Conservation (phyloP, 1,284 basidiomycete species). For the Inonotus hispidus region DNA sequence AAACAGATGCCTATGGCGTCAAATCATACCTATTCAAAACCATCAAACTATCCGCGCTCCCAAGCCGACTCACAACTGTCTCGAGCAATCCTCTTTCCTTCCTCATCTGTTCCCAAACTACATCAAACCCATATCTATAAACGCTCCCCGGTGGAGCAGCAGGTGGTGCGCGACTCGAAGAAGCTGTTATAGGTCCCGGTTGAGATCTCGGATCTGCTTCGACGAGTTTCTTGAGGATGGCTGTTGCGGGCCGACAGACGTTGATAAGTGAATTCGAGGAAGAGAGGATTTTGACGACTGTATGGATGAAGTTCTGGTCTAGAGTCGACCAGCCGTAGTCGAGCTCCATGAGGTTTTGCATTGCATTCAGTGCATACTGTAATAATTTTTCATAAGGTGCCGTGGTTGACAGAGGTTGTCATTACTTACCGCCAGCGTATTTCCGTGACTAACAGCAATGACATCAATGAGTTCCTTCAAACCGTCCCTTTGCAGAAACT, state of each 20-base stretch:
- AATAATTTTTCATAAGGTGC: neutral
- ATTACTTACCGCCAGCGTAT: conserved; percentile 72
- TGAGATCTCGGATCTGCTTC: conserved; percentile 70
- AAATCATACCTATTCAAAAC: conserved; percentile 68
- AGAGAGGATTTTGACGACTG: conserved; percentile 78
- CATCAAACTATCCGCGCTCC: conserved; percentile 80
- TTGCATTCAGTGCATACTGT: conserved; percentile 77
- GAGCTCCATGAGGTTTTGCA: conserved; percentile 84
- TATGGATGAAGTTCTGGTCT: conserved; percentile 66
- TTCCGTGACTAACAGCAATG: conserved; percentile 68
- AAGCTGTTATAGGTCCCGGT: conserved; percentile 48
- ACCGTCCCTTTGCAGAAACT: conserved; percentile 80
- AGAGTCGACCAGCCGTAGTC: conserved; percentile 78
- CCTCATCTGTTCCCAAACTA: conserved; percentile 79
- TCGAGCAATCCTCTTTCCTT: conserved; percentile 61
- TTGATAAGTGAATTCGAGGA: conserved; percentile 80
- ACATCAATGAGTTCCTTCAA: conserved; percentile 70
- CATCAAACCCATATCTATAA: conserved; percentile 76
- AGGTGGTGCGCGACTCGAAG: conserved; percentile 55
- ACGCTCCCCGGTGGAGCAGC: conserved; percentile 55
- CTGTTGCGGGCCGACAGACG: conserved; percentile 94
- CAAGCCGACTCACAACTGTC: conserved; percentile 73
- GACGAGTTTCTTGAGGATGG: conserved; percentile 84
- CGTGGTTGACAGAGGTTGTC: neutral
- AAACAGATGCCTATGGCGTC: neutral